These are phyloP conservation scores for Orbilia quercus DNA, from an alignment of 2,329 filamentous ascomycete species.

Conservation along the genomic window DNA sequence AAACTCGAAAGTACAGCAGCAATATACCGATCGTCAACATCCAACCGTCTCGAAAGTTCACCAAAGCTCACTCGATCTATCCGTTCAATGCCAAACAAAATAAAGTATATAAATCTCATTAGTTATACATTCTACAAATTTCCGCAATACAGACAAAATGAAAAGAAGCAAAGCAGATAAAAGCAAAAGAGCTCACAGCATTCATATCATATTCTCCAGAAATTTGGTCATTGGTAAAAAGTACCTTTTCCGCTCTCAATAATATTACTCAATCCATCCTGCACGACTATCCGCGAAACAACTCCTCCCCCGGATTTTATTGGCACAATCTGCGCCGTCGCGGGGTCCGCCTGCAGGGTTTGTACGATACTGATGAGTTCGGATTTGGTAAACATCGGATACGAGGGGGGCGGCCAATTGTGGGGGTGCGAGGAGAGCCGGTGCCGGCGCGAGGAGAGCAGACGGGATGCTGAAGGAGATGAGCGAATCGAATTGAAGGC, in stretches of 20 bases:
- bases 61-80: slow-evolving; percentile 32
- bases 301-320: slow-evolving; percentile 41
- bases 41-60: slow-evolving; percentile 11
- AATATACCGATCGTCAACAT: slow-evolving; percentile 46
- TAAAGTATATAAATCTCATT: background rate
- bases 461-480: background rate
- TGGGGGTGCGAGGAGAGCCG: background rate
- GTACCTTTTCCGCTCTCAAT: slow-evolving; percentile 29
- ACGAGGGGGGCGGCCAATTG: background rate
- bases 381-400: slow-evolving; percentile 38
- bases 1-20: slow-evolving; percentile 10
- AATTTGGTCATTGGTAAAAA: background rate
- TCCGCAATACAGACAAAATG: too few species aligned
- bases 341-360: slow-evolving; percentile 8
- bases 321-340: slow-evolving; percentile 24
- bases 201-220: background rate
- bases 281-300: slow-evolving; percentile 15
- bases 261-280: slow-evolving; percentile 16
- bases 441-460: background rate
- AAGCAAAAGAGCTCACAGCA: background rate
- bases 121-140: too few species aligned
- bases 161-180: background rate
- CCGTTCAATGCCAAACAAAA: background rate
- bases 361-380: slow-evolving; percentile 32
- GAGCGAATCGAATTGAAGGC: background rate